Conservation (phyloP, 768 basidiomycete species). For the Kwoniella newhampshirensis region DNA sequence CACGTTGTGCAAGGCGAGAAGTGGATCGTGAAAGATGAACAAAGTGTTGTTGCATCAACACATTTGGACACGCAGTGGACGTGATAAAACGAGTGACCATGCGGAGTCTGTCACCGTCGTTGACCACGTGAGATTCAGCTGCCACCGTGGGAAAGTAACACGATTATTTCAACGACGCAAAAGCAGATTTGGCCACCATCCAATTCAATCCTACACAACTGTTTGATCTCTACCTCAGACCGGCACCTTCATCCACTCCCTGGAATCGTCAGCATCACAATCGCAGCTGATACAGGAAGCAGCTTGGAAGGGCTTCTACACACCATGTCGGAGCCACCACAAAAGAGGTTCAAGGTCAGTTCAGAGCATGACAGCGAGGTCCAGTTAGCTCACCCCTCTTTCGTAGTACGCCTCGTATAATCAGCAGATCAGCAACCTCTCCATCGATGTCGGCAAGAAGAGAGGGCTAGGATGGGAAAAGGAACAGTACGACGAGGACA, state of each 20-base stretch:
- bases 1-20: background rate
- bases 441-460: conserved; percentile 42
- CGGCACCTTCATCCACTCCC: no score
- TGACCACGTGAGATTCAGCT: conserved; percentile 1
- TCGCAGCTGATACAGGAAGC: no score
- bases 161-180: no score
- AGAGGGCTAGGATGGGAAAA: conserved; percentile 44
- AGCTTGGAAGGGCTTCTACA: background rate
- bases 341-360: conserved; percentile 46
- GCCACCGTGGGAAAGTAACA: conserved; percentile 4
- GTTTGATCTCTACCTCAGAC: no score
- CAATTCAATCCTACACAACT: no score
- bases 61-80: conserved; percentile 6
- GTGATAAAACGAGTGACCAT: background rate
- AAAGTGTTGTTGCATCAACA: background rate
- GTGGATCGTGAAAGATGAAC: background rate
- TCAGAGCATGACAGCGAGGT: background rate
- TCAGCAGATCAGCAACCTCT: conserved; percentile 46
- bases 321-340: conserved; percentile 34
- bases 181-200: no score
- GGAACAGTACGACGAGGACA: conserved; percentile 38
- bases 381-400: background rate
- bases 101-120: conserved; percentile 1
- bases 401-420: conserved; percentile 49
- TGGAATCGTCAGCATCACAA: no score